Evolutionary conservation across 2,329 filamentous ascomycete species (phyloP).

Genomic region (Epichloe sibirici): DNA sequence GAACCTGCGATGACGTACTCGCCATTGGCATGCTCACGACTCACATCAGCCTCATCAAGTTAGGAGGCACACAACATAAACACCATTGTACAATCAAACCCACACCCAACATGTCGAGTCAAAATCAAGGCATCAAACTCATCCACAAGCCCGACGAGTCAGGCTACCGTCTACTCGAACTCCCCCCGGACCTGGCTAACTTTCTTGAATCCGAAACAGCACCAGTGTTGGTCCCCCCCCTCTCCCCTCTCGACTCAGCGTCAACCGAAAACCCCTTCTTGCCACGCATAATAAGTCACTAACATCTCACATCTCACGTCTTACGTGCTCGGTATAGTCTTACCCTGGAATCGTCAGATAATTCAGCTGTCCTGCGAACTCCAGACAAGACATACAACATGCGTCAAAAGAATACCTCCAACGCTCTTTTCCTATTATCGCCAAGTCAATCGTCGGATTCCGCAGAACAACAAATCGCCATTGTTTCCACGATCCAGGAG

Average conservation of each 20-base stretch:
- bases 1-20: no score
- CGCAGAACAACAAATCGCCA: slow-evolving; percentile 27
- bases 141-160: slow-evolving; percentile 34
- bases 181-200: slow-evolving; percentile 44
- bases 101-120: slow-evolving; percentile 29
- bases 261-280: background rate
- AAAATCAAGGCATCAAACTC: slow-evolving; percentile 37
- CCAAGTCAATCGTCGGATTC: slow-evolving; percentile 13
- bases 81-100: background rate
- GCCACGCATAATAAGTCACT: background rate
- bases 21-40: background rate
- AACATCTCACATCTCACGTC: background rate
- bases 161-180: slow-evolving; percentile 49
- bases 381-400: slow-evolving; percentile 43
- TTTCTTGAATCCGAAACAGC: slow-evolving; percentile 41
- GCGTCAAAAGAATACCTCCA: slow-evolving; percentile 56
- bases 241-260: background rate
- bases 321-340: slow-evolving; percentile 21
- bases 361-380: slow-evolving; percentile 38
- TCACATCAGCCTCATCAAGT: background rate
- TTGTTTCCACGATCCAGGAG: slow-evolving; percentile 46
- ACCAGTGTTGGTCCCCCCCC: slow-evolving; percentile 34
- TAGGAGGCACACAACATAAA: background rate
- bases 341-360: slow-evolving; percentile 35
- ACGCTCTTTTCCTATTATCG: slow-evolving; percentile 46